Evolutionary conservation across 306 rosid species (phyloP), one percentile per base, ranked within the genome.

Genomic region (Gynostemma pentaphyllum): DNA sequence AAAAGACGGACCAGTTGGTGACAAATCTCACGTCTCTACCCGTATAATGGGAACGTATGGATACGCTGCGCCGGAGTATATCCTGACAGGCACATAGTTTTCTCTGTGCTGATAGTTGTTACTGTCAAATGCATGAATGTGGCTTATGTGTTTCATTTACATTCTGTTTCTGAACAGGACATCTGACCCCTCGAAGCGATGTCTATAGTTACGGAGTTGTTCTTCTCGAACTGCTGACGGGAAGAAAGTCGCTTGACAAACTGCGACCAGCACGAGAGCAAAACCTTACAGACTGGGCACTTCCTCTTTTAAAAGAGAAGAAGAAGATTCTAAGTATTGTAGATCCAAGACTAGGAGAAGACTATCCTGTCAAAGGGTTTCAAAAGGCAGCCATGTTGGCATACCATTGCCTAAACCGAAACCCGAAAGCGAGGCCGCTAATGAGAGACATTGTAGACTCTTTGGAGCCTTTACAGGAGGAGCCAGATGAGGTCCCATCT

Each of bases 31-130:
- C 66, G 99, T 94, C 64, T 94, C 97, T 10, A 94, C 99, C 53
- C 81, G 99, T 61, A 78, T 94, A 54, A 94, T 94, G 95, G 99
- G 99, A 64, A 94, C 99, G 7, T 94, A 94, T 56, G 99, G 99
- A 5, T 94, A 94, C 76, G 99, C 99, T 48, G 99, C 99, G 29
- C 99, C 99, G 0, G 99, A 88, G 76, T 94, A 94, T 72, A 89
- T 88, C 59, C 78, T 88, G 94, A 94, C 99, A 23, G 99, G 99
- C 80, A 67, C 68, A 50, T n/a, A 52, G 19, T 61, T 40, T 40
- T 61, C 44, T 36, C 49, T 23, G 21, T 8, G 6, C 21, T 5
- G 16, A 29, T 53, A 13, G 39, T 53, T 28, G 14, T n/a, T 10
- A n/a, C n/a, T n/a, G n/a, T n/a, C n/a, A n/a, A n/a, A n/a, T n/a